Base-by-base conservation (phyloP, 2,329 filamentous ascomycete genomes). In the Fusarium sp. region DNA sequence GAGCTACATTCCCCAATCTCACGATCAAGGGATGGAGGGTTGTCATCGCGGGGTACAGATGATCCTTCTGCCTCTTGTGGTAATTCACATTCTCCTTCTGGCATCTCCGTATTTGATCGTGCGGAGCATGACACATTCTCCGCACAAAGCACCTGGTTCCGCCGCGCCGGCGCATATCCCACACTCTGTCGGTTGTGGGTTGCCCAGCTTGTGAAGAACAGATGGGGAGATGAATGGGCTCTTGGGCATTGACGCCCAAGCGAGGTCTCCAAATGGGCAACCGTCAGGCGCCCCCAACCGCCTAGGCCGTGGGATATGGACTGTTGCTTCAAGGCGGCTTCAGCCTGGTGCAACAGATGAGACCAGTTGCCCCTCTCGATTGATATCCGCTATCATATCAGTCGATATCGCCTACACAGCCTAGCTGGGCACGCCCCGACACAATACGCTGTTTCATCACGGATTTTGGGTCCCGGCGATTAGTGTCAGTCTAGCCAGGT, bases 111-210 rank as follows among this genome's bases (percentile, higher is more conserved):
- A 16, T 17, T 46, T 57, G 31, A 38, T 65, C 40, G 58, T 67
- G 66, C 67, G 61, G 53, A 72, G 33, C 68, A 65, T 33, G 55
- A 46, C 31, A 46, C 56, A 61, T 67, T 59, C 65, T 60, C 62
- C 74, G 67, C 20, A 64, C 62, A 62, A 59, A 62, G 56, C 40
- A 62, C 64, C 40, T 68, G 64, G 57, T 51, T 55, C 65, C 56
- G 40, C 60, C 63, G 65, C 67, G 20, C 62, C 66, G 64, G 51
- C 38, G 55, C 51, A 63, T 60, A 60, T 62, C 42, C 58, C 57
- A 65, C 40, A 22, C 62, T 51, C 58, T 60, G 66, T 40, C 63
- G 61, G 57, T 55, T 33, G 59, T 62, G 58, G 46, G 61, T 42
- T 57, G 22, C 53, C 40, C 24, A 40, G 56, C 60, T 69, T 63